Conservation (phyloP, 2,329 filamentous ascomycete species). For the Penicillium sp. region DNA sequence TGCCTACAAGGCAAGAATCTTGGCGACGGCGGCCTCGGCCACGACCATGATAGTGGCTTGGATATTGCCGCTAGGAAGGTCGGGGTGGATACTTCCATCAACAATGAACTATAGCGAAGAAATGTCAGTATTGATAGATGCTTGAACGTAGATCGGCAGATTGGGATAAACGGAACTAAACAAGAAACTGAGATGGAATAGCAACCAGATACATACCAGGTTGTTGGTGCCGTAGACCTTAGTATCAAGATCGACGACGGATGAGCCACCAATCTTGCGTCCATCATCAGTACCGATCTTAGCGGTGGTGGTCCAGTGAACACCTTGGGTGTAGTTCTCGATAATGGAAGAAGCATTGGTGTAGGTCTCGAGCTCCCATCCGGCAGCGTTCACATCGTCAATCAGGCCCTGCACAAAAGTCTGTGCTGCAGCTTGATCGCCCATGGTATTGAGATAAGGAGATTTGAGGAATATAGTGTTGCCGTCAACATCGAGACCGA, state of each 20-base stretch:
- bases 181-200: conserved; percentile 36
- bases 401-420: conserved; percentile 22
- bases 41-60: conserved; percentile 65
- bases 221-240: conserved; percentile 69
- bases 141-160: not conserved
- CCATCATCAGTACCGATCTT: conserved; percentile 63
- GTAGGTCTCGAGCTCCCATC: conserved; percentile 23
- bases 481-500: conserved; percentile 23
- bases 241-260: conserved; percentile 64
- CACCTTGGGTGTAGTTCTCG: conserved; percentile 47
- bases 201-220: conserved; percentile 35
- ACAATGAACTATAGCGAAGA: conserved; percentile 48
- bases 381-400: conserved; percentile 19
- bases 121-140: not conserved
- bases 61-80: conserved; percentile 68
- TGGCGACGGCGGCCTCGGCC: conserved; percentile 61
- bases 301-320: conserved; percentile 53
- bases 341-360: conserved; percentile 26
- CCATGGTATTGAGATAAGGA: conserved; percentile 26
- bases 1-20: conserved; percentile 36
- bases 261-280: conserved; percentile 49
- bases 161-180: not conserved
- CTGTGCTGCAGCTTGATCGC: conserved; percentile 20
- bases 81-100: conserved; percentile 69
- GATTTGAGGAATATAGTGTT: conserved; percentile 26